Percentiles rank a stretch among this genome's conserved stretches.
These are phyloP conservation scores for Saccharomycopsis synnaedendra DNA, from an alignment of 805 yeast genomes.

Conservation along the genomic window DNA sequence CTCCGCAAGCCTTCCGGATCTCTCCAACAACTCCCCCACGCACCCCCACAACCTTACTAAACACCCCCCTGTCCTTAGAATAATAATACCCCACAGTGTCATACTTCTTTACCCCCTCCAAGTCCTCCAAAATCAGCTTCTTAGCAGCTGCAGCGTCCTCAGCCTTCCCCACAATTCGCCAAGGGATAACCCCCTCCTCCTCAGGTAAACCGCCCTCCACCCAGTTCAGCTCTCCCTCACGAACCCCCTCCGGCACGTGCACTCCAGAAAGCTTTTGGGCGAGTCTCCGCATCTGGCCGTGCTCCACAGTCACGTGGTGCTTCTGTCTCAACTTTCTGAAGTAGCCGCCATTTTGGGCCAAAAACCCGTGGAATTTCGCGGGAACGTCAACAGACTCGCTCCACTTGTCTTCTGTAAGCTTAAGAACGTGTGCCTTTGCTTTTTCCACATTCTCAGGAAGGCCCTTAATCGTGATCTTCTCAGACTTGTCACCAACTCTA, in stretches of 20 bases:
- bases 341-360: slow-evolving; percentile 58
- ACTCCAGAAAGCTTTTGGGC: slow-evolving; percentile 37
- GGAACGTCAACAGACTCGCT: slow-evolving; percentile 48
- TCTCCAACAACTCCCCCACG: slow-evolving; percentile 57
- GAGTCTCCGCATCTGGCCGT: slow-evolving; percentile 37
- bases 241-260: slow-evolving; percentile 19
- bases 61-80: slow-evolving; percentile 36
- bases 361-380: slow-evolving; percentile 41
- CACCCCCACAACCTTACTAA: slow-evolving; percentile 64
- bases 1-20: slow-evolving; percentile 40
- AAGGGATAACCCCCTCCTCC: slow-evolving; percentile 32
- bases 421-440: slow-evolving; percentile 47
- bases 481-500: slow-evolving; percentile 35
- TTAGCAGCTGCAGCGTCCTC: slow-evolving; percentile 42
- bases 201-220: slow-evolving; percentile 1
- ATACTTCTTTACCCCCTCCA: slow-evolving; percentile 35
- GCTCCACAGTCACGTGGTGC: slow-evolving; percentile 45
- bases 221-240: slow-evolving; percentile 16
- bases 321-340: slow-evolving; percentile 42
- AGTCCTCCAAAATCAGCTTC: slow-evolving; percentile 35
- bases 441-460: slow-evolving; percentile 51
- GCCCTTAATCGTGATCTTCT: slow-evolving; percentile 48
- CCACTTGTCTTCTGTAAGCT: slow-evolving; percentile 46
- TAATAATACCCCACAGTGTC: slow-evolving; percentile 51
- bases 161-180: slow-evolving; percentile 53